Evolutionary conservation across 352 stramenopile genomes (phyloP), one percentile per base, ranked within the genome.

Genomic region (Pythium myriotylum): DNA sequence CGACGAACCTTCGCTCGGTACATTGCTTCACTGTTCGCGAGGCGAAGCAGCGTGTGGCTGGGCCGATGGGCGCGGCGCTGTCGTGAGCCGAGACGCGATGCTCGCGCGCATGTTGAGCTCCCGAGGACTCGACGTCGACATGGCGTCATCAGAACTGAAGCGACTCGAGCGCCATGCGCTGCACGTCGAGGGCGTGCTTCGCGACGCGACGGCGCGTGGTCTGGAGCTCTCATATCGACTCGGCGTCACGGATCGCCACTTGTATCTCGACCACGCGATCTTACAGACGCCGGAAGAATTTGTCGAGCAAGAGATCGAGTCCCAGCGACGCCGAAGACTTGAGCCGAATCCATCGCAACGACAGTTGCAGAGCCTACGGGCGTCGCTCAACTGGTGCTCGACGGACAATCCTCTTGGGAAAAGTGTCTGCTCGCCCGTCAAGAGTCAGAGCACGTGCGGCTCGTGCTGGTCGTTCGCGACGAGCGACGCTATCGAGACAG

Each of bases 391-490:
- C 48, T 92, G 84, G 84, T 92, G 84, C 63, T 77, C 79, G 22
- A 74, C 53, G 4, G 72, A 92, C 65, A 92, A 91, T 56, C 55
- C 77, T 9, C 52, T 65, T 37, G 68, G 75, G 27, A 56, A 65
- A 23, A 91, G 72, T 50, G 77, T 91, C 35, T 92, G 84, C 52
- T 82, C 79, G 2, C 62, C 62, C 16, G 64, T 92, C 48, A 91
- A 92, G 72, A 90, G 77, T 61, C 81, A 92, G 52, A 79, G 87
- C 50, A 73, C 81, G 45, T 92, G 84, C 53, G 84, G 84, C 17
- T 89, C 77, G 54, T 92, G 84, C 59, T 92, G 84, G 81, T 76
- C 84, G 14, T 92, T 91, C 62, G 84, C 84, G 0, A 81, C 84
- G 0, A 77, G 81, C 17, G 84, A 92, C 65, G 65, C 65, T 9